Evolutionary conservation across 2,329 filamentous ascomycete species (phyloP).

Genomic region (Fusarium redolens): DNA sequence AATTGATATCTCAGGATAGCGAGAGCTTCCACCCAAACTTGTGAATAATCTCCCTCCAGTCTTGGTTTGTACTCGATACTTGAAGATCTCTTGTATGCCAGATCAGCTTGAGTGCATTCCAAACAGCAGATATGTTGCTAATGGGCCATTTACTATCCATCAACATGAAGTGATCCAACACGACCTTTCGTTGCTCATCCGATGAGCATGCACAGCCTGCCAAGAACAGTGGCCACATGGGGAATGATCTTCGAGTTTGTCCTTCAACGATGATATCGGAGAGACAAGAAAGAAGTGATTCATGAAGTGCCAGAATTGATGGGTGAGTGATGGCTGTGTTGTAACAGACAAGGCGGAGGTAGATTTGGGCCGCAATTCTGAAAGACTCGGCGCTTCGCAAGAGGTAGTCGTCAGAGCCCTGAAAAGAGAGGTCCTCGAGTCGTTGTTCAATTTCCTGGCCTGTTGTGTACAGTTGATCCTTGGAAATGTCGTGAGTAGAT

Average conservation of each 20-base stretch:
- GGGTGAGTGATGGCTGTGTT: conserved; percentile 31
- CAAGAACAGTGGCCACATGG: conserved; percentile 43
- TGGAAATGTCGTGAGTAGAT: conserved; percentile 2
- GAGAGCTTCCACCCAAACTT: conserved; percentile 43
- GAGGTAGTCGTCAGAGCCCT: conserved; percentile 29
- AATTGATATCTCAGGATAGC: not conserved
- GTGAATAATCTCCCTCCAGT: conserved; percentile 41
- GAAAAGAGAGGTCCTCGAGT: not conserved
- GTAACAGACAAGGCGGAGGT: conserved; percentile 39
- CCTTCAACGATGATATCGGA: conserved; percentile 38
- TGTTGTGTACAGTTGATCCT: conserved; percentile 13
- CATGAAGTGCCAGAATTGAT: conserved; percentile 25
- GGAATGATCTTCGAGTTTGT: conserved; percentile 37
- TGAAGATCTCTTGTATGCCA: conserved; percentile 39
- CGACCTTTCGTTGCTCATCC: conserved; percentile 37
- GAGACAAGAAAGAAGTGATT: conserved; percentile 23
- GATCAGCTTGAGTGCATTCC: conserved; percentile 36
- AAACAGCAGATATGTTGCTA: conserved; percentile 41
- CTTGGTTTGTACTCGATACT: conserved; percentile 20
- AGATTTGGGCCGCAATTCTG: conserved; percentile 36
- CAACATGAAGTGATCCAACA: conserved; percentile 34
- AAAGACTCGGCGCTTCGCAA: conserved; percentile 39
- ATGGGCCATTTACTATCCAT: conserved; percentile 41
- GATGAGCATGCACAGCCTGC: conserved; percentile 40
- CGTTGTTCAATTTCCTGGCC: conserved; percentile 28